A percentile compares a stretch with the other conserved stretches of the same genome.
phyloP scores from a whole-genome alignment of 2,329 filamentous ascomycete species.

The Botrytis medusae region DNA sequence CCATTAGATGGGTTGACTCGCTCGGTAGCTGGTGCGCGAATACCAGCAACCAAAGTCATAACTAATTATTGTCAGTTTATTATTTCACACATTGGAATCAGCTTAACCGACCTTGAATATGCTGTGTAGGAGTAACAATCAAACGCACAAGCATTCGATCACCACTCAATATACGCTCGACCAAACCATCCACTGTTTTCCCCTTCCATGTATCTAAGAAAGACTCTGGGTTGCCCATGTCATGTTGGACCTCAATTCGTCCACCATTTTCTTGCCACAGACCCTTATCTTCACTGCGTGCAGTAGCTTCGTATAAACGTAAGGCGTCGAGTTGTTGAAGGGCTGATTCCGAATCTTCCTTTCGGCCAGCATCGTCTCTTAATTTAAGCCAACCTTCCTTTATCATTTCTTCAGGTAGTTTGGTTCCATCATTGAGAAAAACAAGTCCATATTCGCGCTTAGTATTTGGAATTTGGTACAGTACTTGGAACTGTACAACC shows the following conservation, averaged over 20 bases:
- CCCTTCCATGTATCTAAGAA: constrained; percentile 85
- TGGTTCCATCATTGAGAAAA: constrained; percentile 70
- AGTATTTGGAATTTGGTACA: constrained; percentile 83
- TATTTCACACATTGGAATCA: background rate
- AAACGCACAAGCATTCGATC: constrained; percentile 86
- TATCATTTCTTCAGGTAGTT: constrained; percentile 78
- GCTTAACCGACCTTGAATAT: constrained; percentile 51
- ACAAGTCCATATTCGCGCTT: constrained; percentile 87
- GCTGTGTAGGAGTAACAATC: constrained; percentile 76
- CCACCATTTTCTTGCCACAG: constrained; percentile 70
- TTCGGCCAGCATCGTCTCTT: constrained; percentile 88
- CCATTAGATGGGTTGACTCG: constrained; percentile 68
- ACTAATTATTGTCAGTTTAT: constrained; percentile 55
- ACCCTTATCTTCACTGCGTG: constrained; percentile 76
- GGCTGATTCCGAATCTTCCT: constrained; percentile 80
- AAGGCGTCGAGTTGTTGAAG: constrained; percentile 73
- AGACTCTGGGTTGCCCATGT: constrained; percentile 70
- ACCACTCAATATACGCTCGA: constrained; percentile 88
- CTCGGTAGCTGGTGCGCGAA: constrained; percentile 87
- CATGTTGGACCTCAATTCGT: constrained; percentile 75
- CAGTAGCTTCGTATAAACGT: constrained; percentile 72
- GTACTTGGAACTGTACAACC: constrained; percentile 76
- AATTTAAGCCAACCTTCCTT: constrained; percentile 91
- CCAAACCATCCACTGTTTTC: constrained; percentile 77
- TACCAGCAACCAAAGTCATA: constrained; percentile 83